A percentile compares a stretch with the other conserved stretches of the same genome.
Evolutionary conservation across 1,139 yeast genomes (phyloP).

Genomic region (Saccharomycopsis crataegensis): DNA sequence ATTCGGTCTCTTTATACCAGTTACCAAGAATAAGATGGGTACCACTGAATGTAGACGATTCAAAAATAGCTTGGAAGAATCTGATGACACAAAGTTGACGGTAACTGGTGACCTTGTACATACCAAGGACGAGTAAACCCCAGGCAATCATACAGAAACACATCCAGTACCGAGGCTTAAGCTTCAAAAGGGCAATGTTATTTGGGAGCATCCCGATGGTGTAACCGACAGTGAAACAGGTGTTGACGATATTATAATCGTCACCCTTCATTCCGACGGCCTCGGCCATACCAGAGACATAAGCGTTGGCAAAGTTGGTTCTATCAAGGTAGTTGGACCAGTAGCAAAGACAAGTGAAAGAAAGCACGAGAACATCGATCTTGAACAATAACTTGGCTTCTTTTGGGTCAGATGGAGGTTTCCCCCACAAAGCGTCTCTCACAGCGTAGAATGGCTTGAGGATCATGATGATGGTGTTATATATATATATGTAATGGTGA

Average conservation of each 20-base stretch:
- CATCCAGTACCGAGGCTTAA: slow-evolving; percentile 49
- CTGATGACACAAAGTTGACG: slow-evolving; percentile 43
- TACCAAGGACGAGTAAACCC: slow-evolving; percentile 47
- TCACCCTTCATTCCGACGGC: slow-evolving; percentile 6
- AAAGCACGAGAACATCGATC: slow-evolving; percentile 49
- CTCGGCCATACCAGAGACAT: slow-evolving; percentile 48
- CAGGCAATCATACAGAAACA: slow-evolving; percentile 47
- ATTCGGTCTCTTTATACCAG: slow-evolving; percentile 45
- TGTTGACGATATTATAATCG: slow-evolving; percentile 39
- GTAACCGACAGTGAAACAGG: slow-evolving; percentile 55
- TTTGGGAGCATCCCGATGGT: slow-evolving; percentile 52
- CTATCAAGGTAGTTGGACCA: slow-evolving; percentile 49
- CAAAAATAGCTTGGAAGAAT: slow-evolving; percentile 49
- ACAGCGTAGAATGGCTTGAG: not conserved
- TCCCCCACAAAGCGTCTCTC: slow-evolving; percentile 33
- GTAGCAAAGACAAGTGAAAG: slow-evolving; percentile 47
- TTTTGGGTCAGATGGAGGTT: slow-evolving; percentile 32
- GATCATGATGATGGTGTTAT: too few relatives aligned
- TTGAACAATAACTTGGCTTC: slow-evolving; percentile 39
- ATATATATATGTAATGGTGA: too few relatives aligned
- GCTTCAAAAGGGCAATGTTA: slow-evolving; percentile 41
- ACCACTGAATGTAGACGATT: slow-evolving; percentile 47
- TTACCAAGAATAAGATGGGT: slow-evolving; percentile 45
- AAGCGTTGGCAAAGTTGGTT: slow-evolving; percentile 46
- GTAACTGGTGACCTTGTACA: slow-evolving; percentile 38